A percentile compares a stretch with the other conserved stretches of the same genome.
These are phyloP conservation scores for Peronosclerospora sorghi DNA, from an alignment of 352 stramenopile species.

Conservation along the genomic window DNA sequence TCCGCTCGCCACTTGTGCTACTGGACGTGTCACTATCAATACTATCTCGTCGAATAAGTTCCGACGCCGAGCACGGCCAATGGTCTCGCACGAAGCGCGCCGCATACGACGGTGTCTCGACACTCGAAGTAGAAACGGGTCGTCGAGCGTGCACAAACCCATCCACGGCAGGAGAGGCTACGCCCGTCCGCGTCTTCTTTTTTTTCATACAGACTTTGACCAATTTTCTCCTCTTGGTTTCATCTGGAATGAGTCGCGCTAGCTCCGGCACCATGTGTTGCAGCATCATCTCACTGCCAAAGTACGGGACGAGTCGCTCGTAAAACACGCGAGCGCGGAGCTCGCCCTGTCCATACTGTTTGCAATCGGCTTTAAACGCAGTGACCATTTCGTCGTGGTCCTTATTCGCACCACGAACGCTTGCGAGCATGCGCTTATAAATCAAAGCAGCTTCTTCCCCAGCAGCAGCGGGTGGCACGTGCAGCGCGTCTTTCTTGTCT, in stretches of 20 bases:
- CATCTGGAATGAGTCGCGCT: constrained; percentile 63
- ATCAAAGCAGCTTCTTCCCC: constrained; percentile 65
- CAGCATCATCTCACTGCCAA: constrained; percentile 64
- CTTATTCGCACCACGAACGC: constrained; percentile 59
- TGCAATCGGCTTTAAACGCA: constrained; percentile 75
- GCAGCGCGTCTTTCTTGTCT: constrained; percentile 19
- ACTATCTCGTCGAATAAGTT: constrained; percentile 31
- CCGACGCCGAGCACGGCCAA: constrained; percentile 30
- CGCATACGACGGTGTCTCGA: background rate
- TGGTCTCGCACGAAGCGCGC: constrained; percentile 7
- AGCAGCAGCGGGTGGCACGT: constrained; percentile 42
- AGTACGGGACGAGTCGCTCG: constrained; percentile 44
- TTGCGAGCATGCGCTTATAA: constrained; percentile 74
- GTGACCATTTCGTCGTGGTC: constrained; percentile 59
- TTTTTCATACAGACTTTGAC: constrained; percentile 43
- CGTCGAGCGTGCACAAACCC: too few relatives aligned
- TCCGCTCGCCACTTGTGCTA: constrained; percentile 22
- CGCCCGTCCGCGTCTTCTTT: constrained; percentile 9
- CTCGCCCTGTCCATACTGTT: constrained; percentile 54
- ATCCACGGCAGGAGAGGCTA: too few relatives aligned
- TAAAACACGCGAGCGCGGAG: constrained; percentile 54
- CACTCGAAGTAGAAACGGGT: constrained; percentile 24
- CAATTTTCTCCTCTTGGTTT: constrained; percentile 64
- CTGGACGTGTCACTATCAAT: constrained; percentile 33
- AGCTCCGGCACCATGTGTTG: constrained; percentile 75